A percentile compares a stretch with the other conserved stretches of the same genome.
These are phyloP conservation scores for Crithidia sp. DNA, from an alignment of 208 protist genomes.

Conservation along the genomic window DNA sequence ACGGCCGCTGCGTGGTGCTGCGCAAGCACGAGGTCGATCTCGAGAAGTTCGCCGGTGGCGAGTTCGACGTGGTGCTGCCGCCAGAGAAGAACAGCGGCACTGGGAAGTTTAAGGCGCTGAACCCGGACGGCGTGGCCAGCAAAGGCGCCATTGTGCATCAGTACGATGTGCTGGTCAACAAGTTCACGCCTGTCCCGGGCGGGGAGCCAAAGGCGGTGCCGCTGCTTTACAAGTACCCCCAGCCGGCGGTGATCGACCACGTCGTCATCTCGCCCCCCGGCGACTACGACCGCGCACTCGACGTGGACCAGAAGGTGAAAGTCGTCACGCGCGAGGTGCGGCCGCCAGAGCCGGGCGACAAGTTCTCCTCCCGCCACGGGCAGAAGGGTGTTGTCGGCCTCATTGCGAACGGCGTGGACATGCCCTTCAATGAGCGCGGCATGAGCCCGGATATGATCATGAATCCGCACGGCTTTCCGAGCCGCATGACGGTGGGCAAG, in stretches of 20 bases:
- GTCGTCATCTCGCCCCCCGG: slow-evolving; percentile 88
- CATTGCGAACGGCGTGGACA: slow-evolving; percentile 97
- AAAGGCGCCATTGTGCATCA: slow-evolving; percentile 92
- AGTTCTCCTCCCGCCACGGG: slow-evolving; percentile 99
- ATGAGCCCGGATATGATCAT: slow-evolving; percentile 99
- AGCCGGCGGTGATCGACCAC: slow-evolving; percentile 92
- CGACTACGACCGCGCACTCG: slow-evolving; percentile 77
- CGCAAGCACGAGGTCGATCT: slow-evolving; percentile 51
- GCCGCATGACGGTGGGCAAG: slow-evolving; percentile 99
- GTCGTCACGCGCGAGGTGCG: slow-evolving; percentile 93
- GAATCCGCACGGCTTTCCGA: slow-evolving; percentile 99
- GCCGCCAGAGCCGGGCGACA: slow-evolving; percentile 99
- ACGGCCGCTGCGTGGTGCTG: slow-evolving; percentile 92
- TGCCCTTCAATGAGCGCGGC: slow-evolving; percentile 98
- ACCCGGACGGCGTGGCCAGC: slow-evolving; percentile 88
- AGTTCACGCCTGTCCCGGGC: slow-evolving; percentile 65
- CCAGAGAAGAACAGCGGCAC: slow-evolving; percentile 58
- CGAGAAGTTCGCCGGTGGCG: slow-evolving; percentile 92
- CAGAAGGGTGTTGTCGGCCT: slow-evolving; percentile 99
- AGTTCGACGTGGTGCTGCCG: slow-evolving; percentile 79
- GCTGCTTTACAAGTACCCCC: slow-evolving; percentile 71
- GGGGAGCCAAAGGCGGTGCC: slow-evolving; percentile 69
- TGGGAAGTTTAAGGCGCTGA: slow-evolving; percentile 71
- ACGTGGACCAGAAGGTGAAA: slow-evolving; percentile 95
- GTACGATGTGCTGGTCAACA: slow-evolving; percentile 95